Conservation (phyloP, 805 yeast species). For the Brettanomyces custersianus region DNA sequence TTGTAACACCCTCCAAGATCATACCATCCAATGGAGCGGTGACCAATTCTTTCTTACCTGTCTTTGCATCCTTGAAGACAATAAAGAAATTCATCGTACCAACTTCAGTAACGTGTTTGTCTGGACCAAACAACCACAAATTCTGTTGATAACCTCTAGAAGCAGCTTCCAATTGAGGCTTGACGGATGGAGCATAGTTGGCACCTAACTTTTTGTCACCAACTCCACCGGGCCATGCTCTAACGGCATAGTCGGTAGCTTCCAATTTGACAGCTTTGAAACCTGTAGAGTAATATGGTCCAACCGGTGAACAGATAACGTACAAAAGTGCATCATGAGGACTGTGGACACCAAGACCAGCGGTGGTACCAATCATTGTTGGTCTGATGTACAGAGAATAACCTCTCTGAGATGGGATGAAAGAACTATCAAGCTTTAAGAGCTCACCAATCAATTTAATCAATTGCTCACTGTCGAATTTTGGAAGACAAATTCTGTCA, state of each 20-base stretch:
- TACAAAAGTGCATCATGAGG: constrained; percentile 78
- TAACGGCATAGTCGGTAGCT: constrained; percentile 91
- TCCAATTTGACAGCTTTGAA: constrained; percentile 92
- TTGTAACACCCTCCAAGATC: constrained; percentile 91
- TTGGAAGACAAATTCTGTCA: constrained; percentile 80
- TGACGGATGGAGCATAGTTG: constrained; percentile 92
- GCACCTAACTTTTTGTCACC: constrained; percentile 97
- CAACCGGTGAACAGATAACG: constrained; percentile 92
- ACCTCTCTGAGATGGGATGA: constrained; percentile 81
- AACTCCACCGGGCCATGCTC: constrained; percentile 99
- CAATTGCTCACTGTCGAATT: constrained; percentile 71
- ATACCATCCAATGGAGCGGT: constrained; percentile 98
- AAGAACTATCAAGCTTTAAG: constrained; percentile 61
- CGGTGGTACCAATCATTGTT: constrained; percentile 87
- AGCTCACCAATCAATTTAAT: constrained; percentile 68
- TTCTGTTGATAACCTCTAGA: constrained; percentile 89
- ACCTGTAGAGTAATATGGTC: constrained; percentile 92
- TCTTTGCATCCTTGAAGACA: constrained; percentile 59
- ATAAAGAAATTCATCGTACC: constrained; percentile 97
- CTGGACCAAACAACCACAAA: constrained; percentile 92
- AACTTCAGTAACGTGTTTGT: constrained; percentile 83
- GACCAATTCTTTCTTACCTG: constrained; percentile 81
- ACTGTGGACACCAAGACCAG: constrained; percentile 76
- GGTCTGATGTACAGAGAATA: constrained; percentile 92
- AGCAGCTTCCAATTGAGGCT: constrained; percentile 88